Evolutionary conservation across 2,329 filamentous ascomycete genomes (phyloP), one percentile per base, ranked within the genome.

Genomic region (Didymella lethalis): DNA sequence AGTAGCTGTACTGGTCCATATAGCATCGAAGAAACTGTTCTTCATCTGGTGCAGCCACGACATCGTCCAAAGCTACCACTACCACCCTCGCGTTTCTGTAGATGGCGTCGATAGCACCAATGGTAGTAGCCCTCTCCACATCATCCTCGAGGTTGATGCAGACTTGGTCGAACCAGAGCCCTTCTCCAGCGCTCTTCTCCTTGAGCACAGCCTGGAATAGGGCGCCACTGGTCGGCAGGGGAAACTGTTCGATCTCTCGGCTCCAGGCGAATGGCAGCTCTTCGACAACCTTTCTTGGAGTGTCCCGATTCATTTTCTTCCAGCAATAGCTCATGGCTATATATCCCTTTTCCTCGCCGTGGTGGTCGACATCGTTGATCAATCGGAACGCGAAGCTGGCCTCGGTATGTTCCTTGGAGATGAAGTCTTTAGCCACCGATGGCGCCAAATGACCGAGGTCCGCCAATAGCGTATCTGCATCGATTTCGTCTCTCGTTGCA

Each of bases 151-250:
- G 76, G 45, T 80, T 73, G 55, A 81, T 78, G 64, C 78, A 81
- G 7, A 80, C 77, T 59, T 81, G 79, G 59, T 81, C 79, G 40
- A 79, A 78, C 79, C 78, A 81, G 5, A 81, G 57, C 7, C 79
- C 79, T 64, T 81, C 79, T 7, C 67, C 65, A 18, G 69, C 65
- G 31, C 61, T 55, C 20, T 76, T 71, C 62, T 81, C 78, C 48
- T 73, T 69, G 48, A 79, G 69, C 0, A 80, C 75, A 1, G 78
- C 79, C 57, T 78, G 72, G 45, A 80, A 80, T 59, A 81, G 74
- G 5, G 73, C 73, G 18, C 64, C 64, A 32, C 73, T 75, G 12
- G 77, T 74, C 0, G 78, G 78, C 7, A 80, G 63, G 0, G 77
- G 79, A 52, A 77, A 79, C 53, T 77, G 68, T 20, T 74, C 68